Evolutionary conservation across 805 yeast species (phyloP), one percentile per base, ranked within the genome.

Genomic region (Metschnikowia henanensis): DNA sequence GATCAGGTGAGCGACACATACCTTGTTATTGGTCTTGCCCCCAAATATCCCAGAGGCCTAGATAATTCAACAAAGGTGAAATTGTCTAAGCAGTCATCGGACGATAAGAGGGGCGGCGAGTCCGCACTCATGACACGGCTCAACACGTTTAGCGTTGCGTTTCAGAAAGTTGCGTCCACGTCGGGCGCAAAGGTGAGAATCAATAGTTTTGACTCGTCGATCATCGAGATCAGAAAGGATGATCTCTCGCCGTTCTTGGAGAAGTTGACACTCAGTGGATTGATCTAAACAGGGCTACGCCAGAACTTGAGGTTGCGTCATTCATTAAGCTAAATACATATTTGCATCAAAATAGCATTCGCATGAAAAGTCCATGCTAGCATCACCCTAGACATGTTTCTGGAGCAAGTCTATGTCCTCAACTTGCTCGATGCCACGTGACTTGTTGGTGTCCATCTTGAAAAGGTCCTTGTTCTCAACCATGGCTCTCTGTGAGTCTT

Each of bases 171-270:
- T 21, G 94, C 97, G 1, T 75, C 74, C 35, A 79, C 79, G 18
- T 86, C 96, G 5, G 92, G 90, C 32, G 97, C 97, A 3, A 82
- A 86, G 54, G 90, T 90, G 16, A 77, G 92, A 56, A 86, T 94
- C 49, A 98, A 94, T 62, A 89, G 96, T 58, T 94, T 94, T 65
- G 98, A 94, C 61, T 87, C 95, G 51, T 82, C 97, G 3, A 87
- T 94, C 18, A 89, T 94, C 34, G 97, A 94, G 66, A 83, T 94
- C 33, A 69, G 88, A 47, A 84, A 83, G 58, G 96, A 91, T 37
- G 99, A 94, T 61, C 69, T 94, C 50, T 73, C 89, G 4, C 87
- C 96, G 39, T 94, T 94, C 58, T 66, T 94, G 48, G 98, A 94
- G 60, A 80, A 81, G 46, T 68, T 92, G 49, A 87, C 96, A 8